Evolutionary conservation across 2,329 filamentous ascomycete species (phyloP), one percentile per base, ranked within the genome.

Genomic region (Phoma sp.): DNA sequence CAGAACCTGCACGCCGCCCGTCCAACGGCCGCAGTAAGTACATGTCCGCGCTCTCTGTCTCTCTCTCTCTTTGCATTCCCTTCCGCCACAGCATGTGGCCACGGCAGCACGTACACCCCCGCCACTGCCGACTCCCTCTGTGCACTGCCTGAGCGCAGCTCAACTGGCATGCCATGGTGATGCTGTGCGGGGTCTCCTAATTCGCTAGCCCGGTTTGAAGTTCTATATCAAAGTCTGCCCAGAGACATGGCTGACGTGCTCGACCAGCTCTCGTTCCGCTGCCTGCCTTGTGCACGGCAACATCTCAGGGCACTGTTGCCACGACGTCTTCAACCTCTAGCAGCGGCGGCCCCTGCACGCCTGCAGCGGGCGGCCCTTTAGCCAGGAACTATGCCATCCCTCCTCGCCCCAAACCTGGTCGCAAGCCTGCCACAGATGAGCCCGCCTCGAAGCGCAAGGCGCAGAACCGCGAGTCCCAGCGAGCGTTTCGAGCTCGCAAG

Each of bases 351-450:
- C 64, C 70, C 65, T 72, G 69, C 53, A 67, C 65, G 21, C 45
- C 61, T 57, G 71, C 68, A 62, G 53, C 53, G 53, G 68, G 67
- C 43, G 78, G 72, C 51, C 79, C 78, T 32, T 74, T 76, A 54
- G 75, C 72, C 59, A 65, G 58, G 22, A 68, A 44, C 38, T 72
- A 77, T 63, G 65, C 62, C 3, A 68, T 81, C 21, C 78, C 76
- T 31, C 69, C 78, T 6, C 74, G 79, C 22, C 79, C 79, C 7
- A 79, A 78, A 81, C 94, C 95, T 21, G 94, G 94, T 43, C 87
- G 94, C 65, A 98, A 98, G 82, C 93, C 94, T 3, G 91, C 92
- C 41, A 96, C 91, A 32, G 93, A 97, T 72, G 96, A 93, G 47
- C 92, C 93, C 13, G 90, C 91, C 1, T 96, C 92, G 38, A 96